These are phyloP conservation scores for Thalassiosira ordinaria DNA, from an alignment of 352 stramenopile species.

Conservation along the genomic window DNA sequence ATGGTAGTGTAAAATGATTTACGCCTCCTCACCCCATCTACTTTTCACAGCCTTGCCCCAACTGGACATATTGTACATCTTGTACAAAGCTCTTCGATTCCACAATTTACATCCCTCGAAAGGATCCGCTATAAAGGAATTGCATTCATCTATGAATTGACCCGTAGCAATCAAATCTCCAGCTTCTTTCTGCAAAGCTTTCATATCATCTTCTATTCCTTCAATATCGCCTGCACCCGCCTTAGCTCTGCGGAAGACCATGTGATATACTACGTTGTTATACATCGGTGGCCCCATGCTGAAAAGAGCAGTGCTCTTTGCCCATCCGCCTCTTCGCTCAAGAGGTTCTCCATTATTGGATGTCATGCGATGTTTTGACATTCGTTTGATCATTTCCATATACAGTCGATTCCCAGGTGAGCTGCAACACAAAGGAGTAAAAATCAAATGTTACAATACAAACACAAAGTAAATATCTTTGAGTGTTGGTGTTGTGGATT, in stretches of 20 bases:
- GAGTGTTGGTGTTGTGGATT: too few species aligned
- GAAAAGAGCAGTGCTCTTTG: slow-evolving; percentile 5
- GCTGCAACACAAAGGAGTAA: too few species aligned
- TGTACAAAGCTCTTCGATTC: slow-evolving; percentile 18
- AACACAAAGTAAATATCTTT: too few species aligned
- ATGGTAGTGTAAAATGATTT: too few species aligned
- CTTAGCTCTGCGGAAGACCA: slow-evolving; percentile 19
- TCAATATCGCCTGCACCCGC: not conserved
- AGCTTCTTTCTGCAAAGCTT: slow-evolving; percentile 9
- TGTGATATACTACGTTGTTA: slow-evolving; percentile 80
- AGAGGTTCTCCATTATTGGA: slow-evolving; percentile 8
- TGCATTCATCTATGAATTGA: slow-evolving; percentile 1
- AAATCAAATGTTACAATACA: too few species aligned
- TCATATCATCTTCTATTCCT: slow-evolving; percentile 10
- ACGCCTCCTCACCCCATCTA: slow-evolving; percentile 13
- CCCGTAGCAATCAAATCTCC: slow-evolving; percentile 25
- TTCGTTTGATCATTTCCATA: slow-evolving; percentile 24
- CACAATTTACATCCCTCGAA: slow-evolving; percentile 19
- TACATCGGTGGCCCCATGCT: slow-evolving; percentile 50
- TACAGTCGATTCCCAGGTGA: slow-evolving; percentile 28
- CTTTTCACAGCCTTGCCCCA: slow-evolving; percentile 26
- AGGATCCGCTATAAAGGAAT: slow-evolving; percentile 28
- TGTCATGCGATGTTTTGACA: slow-evolving; percentile 35
- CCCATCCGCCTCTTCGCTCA: slow-evolving; percentile 33
- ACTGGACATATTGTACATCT: slow-evolving; percentile 32